Evolutionary conservation across 805 yeast genomes (phyloP).

Genomic region (Priceomyces melissophilus): DNA sequence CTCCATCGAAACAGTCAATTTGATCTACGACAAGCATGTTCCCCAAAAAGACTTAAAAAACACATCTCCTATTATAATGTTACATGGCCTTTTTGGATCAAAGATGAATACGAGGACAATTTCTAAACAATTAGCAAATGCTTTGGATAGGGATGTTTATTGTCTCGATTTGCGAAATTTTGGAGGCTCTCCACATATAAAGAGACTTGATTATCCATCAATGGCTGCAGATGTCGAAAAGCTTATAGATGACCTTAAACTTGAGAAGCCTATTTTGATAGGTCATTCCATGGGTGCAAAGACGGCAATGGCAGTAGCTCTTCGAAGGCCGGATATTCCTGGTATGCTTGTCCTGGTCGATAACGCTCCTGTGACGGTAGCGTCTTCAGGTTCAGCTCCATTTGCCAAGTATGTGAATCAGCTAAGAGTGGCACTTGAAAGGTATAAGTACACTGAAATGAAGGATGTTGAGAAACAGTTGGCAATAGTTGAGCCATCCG

Average conservation of each 20-base stretch:
- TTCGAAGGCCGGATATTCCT: constrained; percentile 62
- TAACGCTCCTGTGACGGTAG: constrained; percentile 77
- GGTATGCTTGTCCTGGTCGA: constrained; percentile 74
- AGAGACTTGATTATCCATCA: constrained; percentile 71
- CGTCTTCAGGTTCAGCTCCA: constrained; percentile 44
- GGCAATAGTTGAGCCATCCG: constrained; percentile 56
- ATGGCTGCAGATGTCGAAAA: constrained; percentile 82
- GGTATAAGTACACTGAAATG: constrained; percentile 41
- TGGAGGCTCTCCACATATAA: constrained; percentile 83
- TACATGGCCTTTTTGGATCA: constrained; percentile 90
- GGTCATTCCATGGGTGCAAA: constrained; percentile 96
- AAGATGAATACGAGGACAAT: constrained; percentile 77
- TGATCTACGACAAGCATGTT: constrained; percentile 50
- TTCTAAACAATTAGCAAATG: constrained; percentile 53
- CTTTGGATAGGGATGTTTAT: constrained; percentile 55
- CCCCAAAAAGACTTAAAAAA: constrained; percentile 18
- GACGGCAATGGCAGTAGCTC: constrained; percentile 81
- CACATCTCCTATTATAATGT: constrained; percentile 64
- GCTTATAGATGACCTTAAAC: constrained; percentile 51
- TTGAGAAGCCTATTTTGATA: constrained; percentile 54
- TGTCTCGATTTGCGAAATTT: constrained; percentile 84
- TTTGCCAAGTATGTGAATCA: constrained; percentile 69
- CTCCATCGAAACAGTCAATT: constrained; percentile 47
- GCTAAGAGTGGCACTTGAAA: constrained; percentile 54
- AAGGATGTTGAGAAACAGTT: constrained; percentile 69